These are phyloP conservation scores for Globisporangium spiculum DNA, from an alignment of 352 stramenopile genomes.

Conservation along the genomic window DNA sequence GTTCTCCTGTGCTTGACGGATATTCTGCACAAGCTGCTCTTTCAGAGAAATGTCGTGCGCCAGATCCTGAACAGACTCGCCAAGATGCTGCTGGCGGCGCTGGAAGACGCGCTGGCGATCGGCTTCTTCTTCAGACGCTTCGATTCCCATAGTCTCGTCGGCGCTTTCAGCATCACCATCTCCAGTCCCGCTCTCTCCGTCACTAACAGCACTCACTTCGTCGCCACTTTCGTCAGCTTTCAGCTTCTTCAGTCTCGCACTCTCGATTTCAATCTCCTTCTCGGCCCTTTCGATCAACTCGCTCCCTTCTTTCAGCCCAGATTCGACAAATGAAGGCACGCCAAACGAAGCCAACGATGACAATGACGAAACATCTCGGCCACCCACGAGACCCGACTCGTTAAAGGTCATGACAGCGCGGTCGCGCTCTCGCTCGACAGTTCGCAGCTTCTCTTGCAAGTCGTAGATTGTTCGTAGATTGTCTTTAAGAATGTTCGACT, in stretches of 20 bases:
- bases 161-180: conserved; percentile 30
- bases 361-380: conserved; percentile 12
- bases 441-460: conserved; percentile 74
- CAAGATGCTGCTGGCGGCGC: conserved; percentile 71
- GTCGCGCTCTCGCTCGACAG: conserved; percentile 62
- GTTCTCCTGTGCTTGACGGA: conserved; percentile 75
- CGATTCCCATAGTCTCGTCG: conserved; percentile 29
- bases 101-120: conserved; percentile 83
- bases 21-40: conserved; percentile 79
- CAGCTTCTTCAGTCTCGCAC: conserved; percentile 69
- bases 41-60: conserved; percentile 85
- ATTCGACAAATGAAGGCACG: conserved; percentile 39
- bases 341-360: conserved; percentile 27
- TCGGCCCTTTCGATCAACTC: conserved; percentile 66
- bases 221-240: conserved; percentile 55
- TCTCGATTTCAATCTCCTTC: conserved; percentile 79
- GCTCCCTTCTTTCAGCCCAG: conserved; percentile 53
- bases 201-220: conserved; percentile 31
- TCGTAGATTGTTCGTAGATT: conserved; percentile 79
- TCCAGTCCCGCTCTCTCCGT: conserved; percentile 21
- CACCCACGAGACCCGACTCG: conserved; percentile 15
- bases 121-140: conserved; percentile 61
- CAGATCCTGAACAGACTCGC: conserved; percentile 76
- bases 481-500: conserved; percentile 69
- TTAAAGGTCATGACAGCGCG: conserved; percentile 45